phyloP scores from a whole-genome alignment of 2,329 filamentous ascomycete genomes.

The Hortaea werneckii region DNA sequence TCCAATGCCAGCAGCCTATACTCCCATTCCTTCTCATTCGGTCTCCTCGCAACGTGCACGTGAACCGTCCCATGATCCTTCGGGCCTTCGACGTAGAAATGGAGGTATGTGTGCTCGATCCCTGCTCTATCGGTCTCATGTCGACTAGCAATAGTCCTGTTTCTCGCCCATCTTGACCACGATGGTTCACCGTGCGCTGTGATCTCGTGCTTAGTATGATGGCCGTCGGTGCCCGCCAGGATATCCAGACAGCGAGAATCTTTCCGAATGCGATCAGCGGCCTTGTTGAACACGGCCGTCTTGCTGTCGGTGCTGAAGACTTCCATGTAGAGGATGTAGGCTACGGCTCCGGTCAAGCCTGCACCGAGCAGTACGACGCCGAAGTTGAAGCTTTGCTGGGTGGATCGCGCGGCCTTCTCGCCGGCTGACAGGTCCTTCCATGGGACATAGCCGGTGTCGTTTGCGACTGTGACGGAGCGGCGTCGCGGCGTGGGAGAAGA shows the following conservation, averaged over 20 bases:
- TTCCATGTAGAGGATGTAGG: conserved; percentile 68
- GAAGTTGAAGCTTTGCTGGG: conserved; percentile 86
- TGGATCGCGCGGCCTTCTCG: conserved; percentile 76
- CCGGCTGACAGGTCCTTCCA: conserved; percentile 66
- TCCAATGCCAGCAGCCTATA: conserved; percentile 77
- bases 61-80: conserved; percentile 61
- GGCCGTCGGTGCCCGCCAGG: conserved; percentile 51
- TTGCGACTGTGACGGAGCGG: conserved; percentile 68
- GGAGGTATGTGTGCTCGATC: conserved; percentile 70
- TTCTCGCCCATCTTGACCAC: conserved; percentile 67
- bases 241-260: conserved; percentile 62
- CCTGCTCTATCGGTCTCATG: conserved; percentile 61
- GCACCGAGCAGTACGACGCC: conserved; percentile 65
- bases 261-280: conserved; percentile 66
- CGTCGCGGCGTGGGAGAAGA: conserved; percentile 41
- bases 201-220: conserved; percentile 54
- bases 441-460: conserved; percentile 71
- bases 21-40: conserved; percentile 56
- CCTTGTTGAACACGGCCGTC: conserved; percentile 78
- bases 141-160: conserved; percentile 42
- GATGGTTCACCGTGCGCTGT: conserved; percentile 72
- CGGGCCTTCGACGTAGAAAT: conserved; percentile 78
- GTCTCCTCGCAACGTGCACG: conserved; percentile 64
- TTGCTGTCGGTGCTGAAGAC: conserved; percentile 78
- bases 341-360: conserved; percentile 66